Base-by-base conservation (phyloP, 108 stramenopile species). In the Schizochytrium sp. region DNA sequence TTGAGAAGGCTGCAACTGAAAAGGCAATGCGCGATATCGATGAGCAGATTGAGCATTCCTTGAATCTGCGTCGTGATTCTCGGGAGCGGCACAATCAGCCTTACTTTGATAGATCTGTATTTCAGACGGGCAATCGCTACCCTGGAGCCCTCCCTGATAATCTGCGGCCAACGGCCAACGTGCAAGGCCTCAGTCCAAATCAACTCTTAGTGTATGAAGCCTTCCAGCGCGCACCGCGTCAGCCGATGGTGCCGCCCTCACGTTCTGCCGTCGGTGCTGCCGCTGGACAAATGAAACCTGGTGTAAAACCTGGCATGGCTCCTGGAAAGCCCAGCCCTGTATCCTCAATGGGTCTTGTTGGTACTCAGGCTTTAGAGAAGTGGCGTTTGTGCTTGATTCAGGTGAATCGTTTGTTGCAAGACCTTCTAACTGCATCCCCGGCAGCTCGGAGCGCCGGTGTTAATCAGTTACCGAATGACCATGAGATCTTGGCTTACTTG, bases 1-100 rank as follows among this genome's bases (percentile, higher is more conserved):
- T 99, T 87, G 99, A 99, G 92, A 98, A 98, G 94, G 99, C 99
- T 2, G 98, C 99, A 13, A 98, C 97, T 3, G 98, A 98, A 90
- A 98, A 98, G 93, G 98, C 98, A 3, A 95, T 97, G 72, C 94
- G 97, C 8, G 98, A 99, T 88, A 94, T 98, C 44, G 98, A 98
- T 88, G 97, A 98, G 89, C 94, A 95, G 2, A 88, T 99, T 12
- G 92, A 95, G 2, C 87, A 91, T 50, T 91, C 95, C 45, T 90
- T 97, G 41, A 93, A 92, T 41, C 89, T 93, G 5, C 92, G 98
- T 7, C 93, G 95, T 57, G 96, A 95, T 44, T 95, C 95, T 73
- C 93, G 97, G 17, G 98, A 98, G 64, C 94, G 95, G 60, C 88
- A 55, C 44, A 94, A 94, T 44, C 95, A 97, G 89, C 96, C 96